These are phyloP conservation scores for Pichia heedii DNA, from an alignment of 805 yeast species.

Conservation along the genomic window DNA sequence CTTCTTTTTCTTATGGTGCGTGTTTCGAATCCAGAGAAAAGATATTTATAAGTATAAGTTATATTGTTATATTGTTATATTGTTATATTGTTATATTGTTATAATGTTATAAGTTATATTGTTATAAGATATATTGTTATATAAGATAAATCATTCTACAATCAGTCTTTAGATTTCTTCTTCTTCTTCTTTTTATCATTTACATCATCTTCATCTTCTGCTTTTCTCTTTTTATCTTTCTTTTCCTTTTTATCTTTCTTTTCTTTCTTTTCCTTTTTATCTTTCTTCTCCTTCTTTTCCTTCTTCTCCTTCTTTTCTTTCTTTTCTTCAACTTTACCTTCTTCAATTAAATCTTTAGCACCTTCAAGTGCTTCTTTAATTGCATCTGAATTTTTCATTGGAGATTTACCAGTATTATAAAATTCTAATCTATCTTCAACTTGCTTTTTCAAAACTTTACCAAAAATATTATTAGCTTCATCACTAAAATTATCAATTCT, in stretches of 20 bases:
- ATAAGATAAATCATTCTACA: no score
- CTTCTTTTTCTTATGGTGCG: no score
- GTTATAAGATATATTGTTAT: no score
- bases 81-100: no score
- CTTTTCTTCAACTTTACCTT: slow-evolving; percentile 36
- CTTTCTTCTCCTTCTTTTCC: slow-evolving; percentile 34
- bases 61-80: no score
- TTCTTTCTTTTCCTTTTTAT: slow-evolving; percentile 21
- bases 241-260: slow-evolving; percentile 4
- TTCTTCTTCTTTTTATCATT: slow-evolving; percentile 6
- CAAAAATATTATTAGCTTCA: slow-evolving; percentile 84
- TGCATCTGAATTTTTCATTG: slow-evolving; percentile 93
- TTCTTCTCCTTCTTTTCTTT: slow-evolving; percentile 48
- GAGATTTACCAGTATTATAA: slow-evolving; percentile 93
- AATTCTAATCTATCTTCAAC: slow-evolving; percentile 96
- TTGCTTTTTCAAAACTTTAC: slow-evolving; percentile 86
- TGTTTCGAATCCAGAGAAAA: no score
- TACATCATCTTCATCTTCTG: slow-evolving; percentile 1
- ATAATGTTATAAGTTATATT: no score
- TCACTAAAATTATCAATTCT: slow-evolving; percentile 97
- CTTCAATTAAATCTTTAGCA: slow-evolving; percentile 24
- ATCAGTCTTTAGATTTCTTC: slow-evolving; percentile 22
- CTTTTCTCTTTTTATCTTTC: slow-evolving; percentile 2
- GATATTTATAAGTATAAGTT: no score
- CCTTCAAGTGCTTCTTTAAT: slow-evolving; percentile 80